A percentile compares a stretch with the other conserved stretches of the same genome.
Conservation (phyloP, 2,329 filamentous ascomycete species). For the Alternaria panax region DNA sequence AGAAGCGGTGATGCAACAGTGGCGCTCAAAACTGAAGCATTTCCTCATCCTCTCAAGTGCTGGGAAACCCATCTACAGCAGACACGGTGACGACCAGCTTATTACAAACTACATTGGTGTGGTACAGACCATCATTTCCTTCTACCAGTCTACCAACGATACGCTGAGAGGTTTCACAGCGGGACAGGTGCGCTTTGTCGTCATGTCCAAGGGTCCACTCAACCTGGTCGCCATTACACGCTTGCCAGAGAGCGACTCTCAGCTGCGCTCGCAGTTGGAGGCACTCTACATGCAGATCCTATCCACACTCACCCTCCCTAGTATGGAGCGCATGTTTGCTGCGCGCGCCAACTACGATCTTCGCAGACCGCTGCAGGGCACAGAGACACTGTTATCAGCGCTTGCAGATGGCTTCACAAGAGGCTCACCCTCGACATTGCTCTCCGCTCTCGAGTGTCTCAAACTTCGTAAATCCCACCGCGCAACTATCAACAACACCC, state of each 20-base stretch:
- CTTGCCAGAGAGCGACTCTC: constrained; percentile 88
- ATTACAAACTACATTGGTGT: constrained; percentile 95
- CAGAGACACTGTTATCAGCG: constrained; percentile 87
- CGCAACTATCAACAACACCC: constrained; percentile 82
- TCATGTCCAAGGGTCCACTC: constrained; percentile 83
- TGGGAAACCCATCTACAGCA: constrained; percentile 95
- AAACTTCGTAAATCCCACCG: constrained; percentile 88
- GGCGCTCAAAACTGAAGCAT: constrained; percentile 95
- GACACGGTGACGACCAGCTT: constrained; percentile 87
- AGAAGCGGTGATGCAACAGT: constrained; percentile 68
- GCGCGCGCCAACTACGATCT: constrained; percentile 93
- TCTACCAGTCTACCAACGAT: constrained; percentile 84
- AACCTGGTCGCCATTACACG: constrained; percentile 94
- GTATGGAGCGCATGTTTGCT: constrained; percentile 84
- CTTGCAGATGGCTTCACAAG: constrained; percentile 93
- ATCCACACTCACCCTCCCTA: constrained; percentile 90
- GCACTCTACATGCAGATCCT: constrained; percentile 98
- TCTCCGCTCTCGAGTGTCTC: constrained; percentile 93
- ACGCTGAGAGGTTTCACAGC: constrained; percentile 84
- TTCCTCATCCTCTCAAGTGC: constrained; percentile 96
- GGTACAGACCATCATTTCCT: constrained; percentile 96
- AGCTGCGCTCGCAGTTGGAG: constrained; percentile 86
- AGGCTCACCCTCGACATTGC: constrained; percentile 85
- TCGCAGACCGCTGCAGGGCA: constrained; percentile 86
- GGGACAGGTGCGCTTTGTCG: constrained; percentile 84